Percentiles rank a stretch among this genome's conserved stretches.
Conservation (phyloP, 2,329 filamentous ascomycete species). For the Colletotrichum tofieldiae region DNA sequence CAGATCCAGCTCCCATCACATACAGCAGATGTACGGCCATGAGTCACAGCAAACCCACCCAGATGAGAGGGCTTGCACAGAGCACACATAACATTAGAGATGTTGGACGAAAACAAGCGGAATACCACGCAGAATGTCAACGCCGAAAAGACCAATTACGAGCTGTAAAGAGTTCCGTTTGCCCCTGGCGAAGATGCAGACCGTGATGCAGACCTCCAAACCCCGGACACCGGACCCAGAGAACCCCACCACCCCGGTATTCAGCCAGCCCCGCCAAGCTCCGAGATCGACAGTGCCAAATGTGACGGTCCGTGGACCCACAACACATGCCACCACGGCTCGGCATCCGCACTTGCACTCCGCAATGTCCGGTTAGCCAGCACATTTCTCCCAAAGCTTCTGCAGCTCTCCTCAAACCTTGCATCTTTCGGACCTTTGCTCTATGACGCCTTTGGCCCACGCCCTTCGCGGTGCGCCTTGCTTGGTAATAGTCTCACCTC, state of each 20-base stretch:
- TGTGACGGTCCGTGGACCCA: background rate
- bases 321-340: background rate
- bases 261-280: background rate
- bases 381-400: background rate
- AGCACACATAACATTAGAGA: background rate
- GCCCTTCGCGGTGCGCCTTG: background rate
- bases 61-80: background rate
- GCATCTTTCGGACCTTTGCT: background rate
- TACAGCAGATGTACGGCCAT: background rate
- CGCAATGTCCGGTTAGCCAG: background rate
- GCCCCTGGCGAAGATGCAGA: background rate
- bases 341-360: background rate
- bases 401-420: background rate
- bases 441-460: background rate
- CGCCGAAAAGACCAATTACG: background rate
- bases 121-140: background rate
- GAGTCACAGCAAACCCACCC: background rate
- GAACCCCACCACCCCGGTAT: background rate
- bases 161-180: background rate
- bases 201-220: background rate
- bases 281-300: background rate
- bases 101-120: background rate
- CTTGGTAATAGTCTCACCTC: background rate
- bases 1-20: background rate
- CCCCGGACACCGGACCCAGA: background rate